These are phyloP conservation scores for Orbilia javanica DNA, from an alignment of 2,329 filamentous ascomycete genomes.

Conservation along the genomic window DNA sequence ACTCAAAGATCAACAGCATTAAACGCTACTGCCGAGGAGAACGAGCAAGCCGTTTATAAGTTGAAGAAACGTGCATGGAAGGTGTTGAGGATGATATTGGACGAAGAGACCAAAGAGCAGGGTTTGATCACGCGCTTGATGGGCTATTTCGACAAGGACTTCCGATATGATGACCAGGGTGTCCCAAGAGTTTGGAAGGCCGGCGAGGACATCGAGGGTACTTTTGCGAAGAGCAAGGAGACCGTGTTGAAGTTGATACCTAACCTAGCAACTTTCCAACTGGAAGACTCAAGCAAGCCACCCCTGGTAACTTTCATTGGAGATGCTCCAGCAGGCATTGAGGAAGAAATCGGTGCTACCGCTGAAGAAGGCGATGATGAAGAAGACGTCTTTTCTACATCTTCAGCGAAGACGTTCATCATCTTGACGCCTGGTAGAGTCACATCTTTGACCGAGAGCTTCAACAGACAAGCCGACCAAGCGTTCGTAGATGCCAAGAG, in stretches of 20 bases:
- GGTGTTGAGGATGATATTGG: constrained; percentile 87
- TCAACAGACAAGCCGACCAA: constrained; percentile 98
- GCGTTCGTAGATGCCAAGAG: constrained; percentile 98
- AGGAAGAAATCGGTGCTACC: constrained; percentile 80
- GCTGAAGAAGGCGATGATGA: constrained; percentile 97
- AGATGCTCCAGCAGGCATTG: constrained; percentile 86
- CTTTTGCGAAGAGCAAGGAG: constrained; percentile 92
- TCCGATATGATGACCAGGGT: constrained; percentile 94
- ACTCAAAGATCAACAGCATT: constrained; percentile 70
- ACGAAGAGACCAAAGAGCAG: constrained; percentile 75
- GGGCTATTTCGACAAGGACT: constrained; percentile 88
- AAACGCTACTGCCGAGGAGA: constrained; percentile 89
- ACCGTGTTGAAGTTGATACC: constrained; percentile 92
- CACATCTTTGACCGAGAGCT: constrained; percentile 79
- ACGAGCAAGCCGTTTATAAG: constrained; percentile 91
- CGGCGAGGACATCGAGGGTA: constrained; percentile 94
- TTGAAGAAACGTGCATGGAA: constrained; percentile 94
- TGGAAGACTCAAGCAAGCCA: constrained; percentile 80
- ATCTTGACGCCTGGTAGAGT: constrained; percentile 53
- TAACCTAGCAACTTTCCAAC: constrained; percentile 84
- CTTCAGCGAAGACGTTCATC: constrained; percentile 81
- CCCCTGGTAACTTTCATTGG: constrained; percentile 71
- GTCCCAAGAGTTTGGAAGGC: constrained; percentile 97
- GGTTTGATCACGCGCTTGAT: constrained; percentile 55
- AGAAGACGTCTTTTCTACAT: constrained; percentile 93